Evolutionary conservation across 148 eudicot genomes (phyloP), one percentile per base, ranked within the genome.

Genomic region (Nepenthes gracilis): DNA sequence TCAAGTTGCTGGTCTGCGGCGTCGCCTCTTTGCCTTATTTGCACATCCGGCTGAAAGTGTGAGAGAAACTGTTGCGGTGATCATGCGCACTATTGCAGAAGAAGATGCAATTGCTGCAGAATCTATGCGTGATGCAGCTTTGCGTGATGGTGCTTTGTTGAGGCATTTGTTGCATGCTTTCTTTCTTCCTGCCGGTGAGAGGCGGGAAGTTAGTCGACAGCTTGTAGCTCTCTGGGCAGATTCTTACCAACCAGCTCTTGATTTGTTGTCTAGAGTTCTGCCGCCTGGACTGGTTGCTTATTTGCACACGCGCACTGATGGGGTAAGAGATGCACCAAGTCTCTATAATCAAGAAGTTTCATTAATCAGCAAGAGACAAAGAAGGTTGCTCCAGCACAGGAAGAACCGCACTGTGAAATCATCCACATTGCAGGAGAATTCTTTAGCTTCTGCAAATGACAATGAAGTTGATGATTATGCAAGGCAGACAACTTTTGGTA

Each of bases 31-130:
- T 81, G 86, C 96, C 48, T 67, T 93, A 67, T 93, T 93, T 84
- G 98, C 91, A 36, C 98, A 93, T 74, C 98, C 98, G 62, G 91
- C 98, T 33, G 95, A 84, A 74, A 93, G 89, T 83, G 88, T 93
- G 43, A 78, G 95, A 67, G 98, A 93, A 70, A 86, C 95, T 9
- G 98, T 93, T 49, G 98, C 98, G 51, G 91, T 93, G 33, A 83
- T 93, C 66, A 93, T 93, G 98, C 94, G 96, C 64, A 86, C 98
- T 12, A 93, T 93, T 69, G 98, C 98, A 5, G 98, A 93, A 82
- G 98, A 93, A 84, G 98, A 93, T 78, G 96, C 98, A 38, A 88
- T 93, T 77, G 98, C 98, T 49, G 98, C 98, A 61, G 98, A 88
- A 67, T 93, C 94, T 34, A 93, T 93, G 98, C 90, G 98, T 47